Evolutionary conservation across 2,329 filamentous ascomycete species (phyloP).

Genomic region (Hymenoscyphus fructigenus): DNA sequence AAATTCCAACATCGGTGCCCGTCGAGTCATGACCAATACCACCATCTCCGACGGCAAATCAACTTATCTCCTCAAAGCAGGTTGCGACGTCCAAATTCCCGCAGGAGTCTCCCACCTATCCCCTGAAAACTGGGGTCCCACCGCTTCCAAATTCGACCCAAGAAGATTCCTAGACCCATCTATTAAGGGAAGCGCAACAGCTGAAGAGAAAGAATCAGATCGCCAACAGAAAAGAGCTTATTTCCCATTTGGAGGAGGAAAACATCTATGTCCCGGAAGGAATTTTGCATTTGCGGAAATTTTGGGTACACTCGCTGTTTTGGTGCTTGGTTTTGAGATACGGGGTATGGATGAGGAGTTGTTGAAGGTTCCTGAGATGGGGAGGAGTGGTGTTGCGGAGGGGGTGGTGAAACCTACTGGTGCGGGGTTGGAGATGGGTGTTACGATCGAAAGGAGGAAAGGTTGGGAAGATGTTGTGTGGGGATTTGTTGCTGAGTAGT

Average conservation of each 20-base stretch:
- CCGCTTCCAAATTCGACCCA: constrained; percentile 42
- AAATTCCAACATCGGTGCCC: constrained; percentile 40
- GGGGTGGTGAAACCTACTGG: constrained; percentile 23
- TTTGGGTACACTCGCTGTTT: constrained; percentile 34
- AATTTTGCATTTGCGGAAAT: constrained; percentile 42
- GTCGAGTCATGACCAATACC: constrained; percentile 44
- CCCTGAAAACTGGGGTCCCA: constrained; percentile 43
- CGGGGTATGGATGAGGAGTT: constrained; percentile 15
- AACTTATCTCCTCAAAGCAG: constrained; percentile 44
- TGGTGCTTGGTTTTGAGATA: constrained; percentile 38
- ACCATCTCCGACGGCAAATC: constrained; percentile 35
- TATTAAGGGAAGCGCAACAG: constrained; percentile 15
- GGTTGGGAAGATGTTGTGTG: constrained; percentile 28
- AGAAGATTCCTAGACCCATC: constrained; percentile 39
- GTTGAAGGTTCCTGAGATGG: constrained; percentile 18
- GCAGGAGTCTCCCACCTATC: constrained; percentile 44
- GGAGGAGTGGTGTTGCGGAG: constrained; percentile 18
- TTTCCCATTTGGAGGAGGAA: constrained; percentile 41
- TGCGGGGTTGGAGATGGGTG: constrained; percentile 18
- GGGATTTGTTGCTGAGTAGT: constrained; percentile 15
- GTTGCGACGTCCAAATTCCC: constrained; percentile 44
- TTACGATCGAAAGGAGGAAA: constrained; percentile 23
- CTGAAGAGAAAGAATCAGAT: constrained; percentile 14
- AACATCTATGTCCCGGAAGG: constrained; percentile 41
- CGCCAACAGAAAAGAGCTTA: constrained; percentile 29